phyloP scores from a whole-genome alignment of 345 rosid genomes.

The Raphanus sativus region DNA sequence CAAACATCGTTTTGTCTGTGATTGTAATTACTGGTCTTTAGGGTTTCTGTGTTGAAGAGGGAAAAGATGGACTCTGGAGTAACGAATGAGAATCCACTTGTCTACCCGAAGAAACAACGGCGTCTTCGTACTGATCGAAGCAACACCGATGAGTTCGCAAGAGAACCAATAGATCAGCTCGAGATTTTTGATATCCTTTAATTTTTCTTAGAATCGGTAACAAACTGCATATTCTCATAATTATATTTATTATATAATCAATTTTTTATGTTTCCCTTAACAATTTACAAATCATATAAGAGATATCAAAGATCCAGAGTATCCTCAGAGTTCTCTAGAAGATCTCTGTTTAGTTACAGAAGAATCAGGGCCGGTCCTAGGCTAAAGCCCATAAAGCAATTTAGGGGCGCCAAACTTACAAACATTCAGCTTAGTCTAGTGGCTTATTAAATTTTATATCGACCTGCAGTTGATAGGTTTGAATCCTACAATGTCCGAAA shows the following conservation, averaged over 20 bases:
- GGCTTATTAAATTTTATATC: no score
- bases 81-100: constrained; percentile 16
- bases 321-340: constrained; percentile 67
- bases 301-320: constrained; percentile 92
- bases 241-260: not conserved
- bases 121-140: constrained; percentile 41
- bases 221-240: not conserved
- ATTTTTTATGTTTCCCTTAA: constrained; percentile 35
- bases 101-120: constrained; percentile 60
- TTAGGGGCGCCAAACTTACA: no score
- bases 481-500: no score
- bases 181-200: constrained; percentile 80
- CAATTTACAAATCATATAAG: constrained; percentile 64
- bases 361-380: constrained; percentile 35
- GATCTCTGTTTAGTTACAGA: constrained; percentile 75
- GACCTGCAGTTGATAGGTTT: no score
- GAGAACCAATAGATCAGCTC: constrained; percentile 65
- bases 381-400: no score
- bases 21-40: not conserved
- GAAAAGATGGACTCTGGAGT: not conserved
- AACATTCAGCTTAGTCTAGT: no score
- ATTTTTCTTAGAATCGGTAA: not conserved
- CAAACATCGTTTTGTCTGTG: not conserved
- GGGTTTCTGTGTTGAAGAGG: not conserved
- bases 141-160: constrained; percentile 52